Evolutionary conservation across 1,284 basidiomycete genomes (phyloP), one percentile per base, ranked within the genome.

Genomic region (Boletus austroedulis): DNA sequence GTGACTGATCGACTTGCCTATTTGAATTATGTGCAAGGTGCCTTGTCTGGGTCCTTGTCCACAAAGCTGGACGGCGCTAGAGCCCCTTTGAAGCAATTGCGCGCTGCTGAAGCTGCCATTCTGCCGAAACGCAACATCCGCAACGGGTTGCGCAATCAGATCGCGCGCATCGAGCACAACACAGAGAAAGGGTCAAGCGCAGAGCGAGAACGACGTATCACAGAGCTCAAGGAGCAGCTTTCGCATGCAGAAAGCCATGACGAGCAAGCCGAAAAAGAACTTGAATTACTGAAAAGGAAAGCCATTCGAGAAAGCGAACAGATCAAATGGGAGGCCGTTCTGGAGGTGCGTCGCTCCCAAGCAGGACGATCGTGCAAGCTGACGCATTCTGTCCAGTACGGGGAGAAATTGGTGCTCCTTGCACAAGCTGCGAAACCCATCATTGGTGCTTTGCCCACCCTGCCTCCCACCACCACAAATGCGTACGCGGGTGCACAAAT

Each of bases 1-100:
- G 89, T 90, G 8, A 83, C 86, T 49, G 90, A 92, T 72, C 81
- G 90, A 46, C 76, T 92, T 34, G 90, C 87, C 1, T 92, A 87
- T 73, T 74, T 92, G 53, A 89, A 88, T 68, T 92, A 85, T 65
- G 80, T 89, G 10, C 80, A 87, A 43, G 89, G 88, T 7, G 81
- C 86, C 11, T 78, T 92, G 32, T 77, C 87, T 3, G 72, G 70
- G 26, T 78, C 83, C 5, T 78, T 92, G 32, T 81, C 87, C 0
- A 67, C 72, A 23, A 84, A 84, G 64, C 69, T 92, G 19, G 80
- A 90, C 64, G 72, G 75, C 21, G 82, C 89, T 11, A 82, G 90
- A 43, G 71, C 75, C 0, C 81, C 89, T 2, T 66, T 90, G 67
- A 92, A 92, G 74, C 79, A 78, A 9, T 75, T 92, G 14, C 83